Percentiles rank a stretch among this genome's conserved stretches.
Evolutionary conservation across 257 asterid genomes (phyloP).

Genomic region (Solanum etuberosum): DNA sequence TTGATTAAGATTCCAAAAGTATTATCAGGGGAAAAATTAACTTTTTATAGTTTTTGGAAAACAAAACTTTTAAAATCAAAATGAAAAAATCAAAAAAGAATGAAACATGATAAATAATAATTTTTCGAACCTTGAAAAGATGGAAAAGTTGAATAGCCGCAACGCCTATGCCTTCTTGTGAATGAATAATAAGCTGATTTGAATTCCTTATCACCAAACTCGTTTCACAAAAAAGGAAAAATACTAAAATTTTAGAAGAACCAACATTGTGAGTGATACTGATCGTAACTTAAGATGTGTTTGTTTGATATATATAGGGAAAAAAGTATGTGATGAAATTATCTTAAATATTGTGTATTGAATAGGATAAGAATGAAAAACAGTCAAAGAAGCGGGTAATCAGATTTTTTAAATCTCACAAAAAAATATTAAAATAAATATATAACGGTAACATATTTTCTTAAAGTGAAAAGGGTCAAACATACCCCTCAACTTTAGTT

Average conservation of each 20-base stretch:
- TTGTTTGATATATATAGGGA: not conserved
- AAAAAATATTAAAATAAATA: not conserved
- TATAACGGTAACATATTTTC: not conserved
- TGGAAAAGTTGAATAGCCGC: not conserved
- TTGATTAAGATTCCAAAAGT: not conserved
- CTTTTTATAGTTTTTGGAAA: not conserved
- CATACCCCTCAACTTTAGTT: no score
- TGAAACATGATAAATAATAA: not conserved
- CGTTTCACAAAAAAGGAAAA: not conserved
- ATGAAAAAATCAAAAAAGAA: not conserved
- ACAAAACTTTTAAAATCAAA: not conserved
- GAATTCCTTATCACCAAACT: not conserved
- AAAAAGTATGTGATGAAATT: not conserved
- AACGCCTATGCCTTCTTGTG: not conserved
- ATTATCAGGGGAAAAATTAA: not conserved
- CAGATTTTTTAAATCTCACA: not conserved
- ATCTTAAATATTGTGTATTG: not conserved
- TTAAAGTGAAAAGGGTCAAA: no score
- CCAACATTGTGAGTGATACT: not conserved
- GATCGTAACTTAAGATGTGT: not conserved
- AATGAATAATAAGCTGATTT: not conserved
- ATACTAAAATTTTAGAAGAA: not conserved
- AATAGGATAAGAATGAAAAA: not conserved
- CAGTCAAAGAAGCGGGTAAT: not conserved
- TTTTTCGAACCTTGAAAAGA: not conserved